Conservation (phyloP, 2,329 filamentous ascomycete genomes). For the Hypocreales sp. region DNA sequence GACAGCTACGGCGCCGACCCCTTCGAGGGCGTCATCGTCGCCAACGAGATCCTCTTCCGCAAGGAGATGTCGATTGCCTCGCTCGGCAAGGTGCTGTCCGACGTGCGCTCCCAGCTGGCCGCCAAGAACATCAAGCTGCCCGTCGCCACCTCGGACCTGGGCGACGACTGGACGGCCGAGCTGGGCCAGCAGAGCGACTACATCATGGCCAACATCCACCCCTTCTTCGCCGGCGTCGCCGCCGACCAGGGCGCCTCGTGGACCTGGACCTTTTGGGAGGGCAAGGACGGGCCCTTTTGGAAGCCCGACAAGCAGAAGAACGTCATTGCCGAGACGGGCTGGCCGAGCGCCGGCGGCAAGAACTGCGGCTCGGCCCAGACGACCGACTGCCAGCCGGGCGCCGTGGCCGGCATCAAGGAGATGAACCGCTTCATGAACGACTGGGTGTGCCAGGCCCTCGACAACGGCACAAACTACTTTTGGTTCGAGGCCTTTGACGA, state of each 20-base stretch:
- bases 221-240: slow-evolving; percentile 75
- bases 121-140: slow-evolving; percentile 51
- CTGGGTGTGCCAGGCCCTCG: slow-evolving; percentile 70
- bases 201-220: slow-evolving; percentile 94
- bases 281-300: slow-evolving; percentile 50
- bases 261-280: slow-evolving; percentile 73
- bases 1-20: slow-evolving; percentile 49
- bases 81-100: slow-evolving; percentile 47
- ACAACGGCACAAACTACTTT: slow-evolving; percentile 82
- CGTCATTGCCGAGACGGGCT: slow-evolving; percentile 82
- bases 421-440: slow-evolving; percentile 76
- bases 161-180: slow-evolving; percentile 64
- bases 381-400: slow-evolving; percentile 32
- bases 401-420: slow-evolving; percentile 63
- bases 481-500: slow-evolving; percentile 98
- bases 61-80: slow-evolving; percentile 52
- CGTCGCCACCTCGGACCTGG: slow-evolving; percentile 77
- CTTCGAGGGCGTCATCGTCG: slow-evolving; percentile 70
- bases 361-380: slow-evolving; percentile 45
- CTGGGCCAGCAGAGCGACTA: slow-evolving; percentile 63
- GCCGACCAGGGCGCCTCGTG: slow-evolving; percentile 55
- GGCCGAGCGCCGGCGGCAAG: slow-evolving; percentile 72
- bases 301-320: slow-evolving; percentile 48
- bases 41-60: slow-evolving; percentile 67
- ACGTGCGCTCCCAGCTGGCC: slow-evolving; percentile 60